Percentiles rank a stretch among this genome's conserved stretches.
These are phyloP conservation scores for Neotropicomus parvogracilis DNA, from an alignment of 1,284 basidiomycete genomes.

Conservation along the genomic window DNA sequence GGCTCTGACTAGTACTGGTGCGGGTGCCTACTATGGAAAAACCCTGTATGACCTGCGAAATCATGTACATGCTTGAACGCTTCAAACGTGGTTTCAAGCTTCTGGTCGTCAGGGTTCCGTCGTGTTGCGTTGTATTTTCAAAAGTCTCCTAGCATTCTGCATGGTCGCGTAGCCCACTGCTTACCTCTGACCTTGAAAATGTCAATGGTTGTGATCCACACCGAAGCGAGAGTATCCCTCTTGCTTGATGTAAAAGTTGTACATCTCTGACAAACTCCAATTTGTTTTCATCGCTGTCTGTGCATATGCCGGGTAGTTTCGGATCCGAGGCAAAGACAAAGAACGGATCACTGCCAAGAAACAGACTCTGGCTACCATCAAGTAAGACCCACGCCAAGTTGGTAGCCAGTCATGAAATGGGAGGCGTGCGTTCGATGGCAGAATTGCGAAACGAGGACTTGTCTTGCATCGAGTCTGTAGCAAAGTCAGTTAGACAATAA, in stretches of 20 bases:
- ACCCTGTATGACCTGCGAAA: constrained; percentile 49
- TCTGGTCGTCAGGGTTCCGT: background rate
- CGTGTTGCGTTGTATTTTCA: constrained; percentile 14
- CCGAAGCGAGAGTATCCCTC: background rate
- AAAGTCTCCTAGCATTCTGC: background rate
- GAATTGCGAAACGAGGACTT: constrained; percentile 75
- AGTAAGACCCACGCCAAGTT: background rate
- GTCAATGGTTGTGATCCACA: constrained; percentile 2
- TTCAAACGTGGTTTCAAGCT: background rate
- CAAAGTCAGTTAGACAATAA: background rate
- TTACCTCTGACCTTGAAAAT: background rate
- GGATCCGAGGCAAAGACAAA: constrained; percentile 5
- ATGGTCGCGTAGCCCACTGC: background rate
- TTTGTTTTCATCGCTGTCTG: constrained; percentile 2
- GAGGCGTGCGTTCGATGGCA: constrained; percentile 53
- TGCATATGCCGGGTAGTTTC: constrained; percentile 6
- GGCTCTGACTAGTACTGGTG: constrained; percentile 56
- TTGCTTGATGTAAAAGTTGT: constrained; percentile 12
- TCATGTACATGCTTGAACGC: constrained; percentile 17
- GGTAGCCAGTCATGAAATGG: constrained; percentile 22
- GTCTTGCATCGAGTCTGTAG: constrained; percentile 76
- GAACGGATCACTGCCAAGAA: constrained; percentile 1
- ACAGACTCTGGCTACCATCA: background rate
- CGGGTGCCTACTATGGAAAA: constrained; percentile 72
- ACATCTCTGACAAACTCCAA: constrained; percentile 11